Base-by-base conservation (phyloP, 176 grass and related monocot genomes). In the Aegilops speltoides region DNA sequence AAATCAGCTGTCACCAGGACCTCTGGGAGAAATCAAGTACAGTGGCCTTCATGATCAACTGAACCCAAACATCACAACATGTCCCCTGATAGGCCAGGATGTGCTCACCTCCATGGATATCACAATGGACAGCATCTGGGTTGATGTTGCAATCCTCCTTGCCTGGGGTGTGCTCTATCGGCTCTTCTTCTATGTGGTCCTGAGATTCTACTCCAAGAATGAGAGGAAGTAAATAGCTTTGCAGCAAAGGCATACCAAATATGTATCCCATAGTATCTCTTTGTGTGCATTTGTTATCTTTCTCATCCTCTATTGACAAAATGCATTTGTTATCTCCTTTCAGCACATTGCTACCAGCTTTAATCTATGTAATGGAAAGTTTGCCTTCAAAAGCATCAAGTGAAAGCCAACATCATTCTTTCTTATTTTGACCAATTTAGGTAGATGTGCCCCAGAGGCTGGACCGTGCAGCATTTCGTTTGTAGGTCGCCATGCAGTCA, bases 111-210 rank as follows among this genome's bases (percentile, higher is more conserved):
- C 87, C 74, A 87, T 93, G 86, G 91, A 90, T n/a, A 83, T 93
- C 69, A 6, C 16, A 33, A 79, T 86, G 45, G 88, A 93, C 10
- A 86, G 76, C 74, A 84, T 93, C 79, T 98, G 93, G 93, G 65
- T 80, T 17, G 93, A 93, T 59, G 86, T 95, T 24, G 83, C 73
- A 29, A 91, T 98, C 60, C 88, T 93, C 10, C 88, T 98, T 75
- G 93, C 93, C 19, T 95, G 93, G 96, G 93, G 96, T 10, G 93
- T 98, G n/a, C 87, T 98, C 19, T 95, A 93, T 74, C 83, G 89
- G 16, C 68, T 98, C 25, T 43, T 90, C 64, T 98, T 98, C 93
- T 98, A 98, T 56, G 61, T 92, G 15, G 91, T 91, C 25, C 85
- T 98, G 46, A 85, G 84, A 38, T 93, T 95, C 77, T 93, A 95